Conservation (phyloP, 2,329 filamentous ascomycete genomes). For the Nannizzia gypsea region DNA sequence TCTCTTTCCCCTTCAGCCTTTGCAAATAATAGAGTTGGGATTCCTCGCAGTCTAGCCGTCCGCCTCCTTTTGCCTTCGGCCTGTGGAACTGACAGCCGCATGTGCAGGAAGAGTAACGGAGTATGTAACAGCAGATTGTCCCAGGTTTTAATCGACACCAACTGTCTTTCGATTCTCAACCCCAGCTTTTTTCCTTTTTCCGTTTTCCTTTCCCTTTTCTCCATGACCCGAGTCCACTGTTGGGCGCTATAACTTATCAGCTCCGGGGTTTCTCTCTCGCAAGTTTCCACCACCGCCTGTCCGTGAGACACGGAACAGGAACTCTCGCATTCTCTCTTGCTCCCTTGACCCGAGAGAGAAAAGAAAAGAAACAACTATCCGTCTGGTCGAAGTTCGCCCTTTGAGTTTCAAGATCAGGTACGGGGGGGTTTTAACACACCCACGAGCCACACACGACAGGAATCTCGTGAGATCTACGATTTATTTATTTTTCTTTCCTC, state of each 20-base stretch:
- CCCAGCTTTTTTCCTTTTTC: background rate
- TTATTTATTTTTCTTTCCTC: background rate
- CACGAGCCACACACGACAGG: conserved; percentile 1
- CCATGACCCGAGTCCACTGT: background rate
- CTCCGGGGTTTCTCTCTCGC: background rate
- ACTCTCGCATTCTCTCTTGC: background rate
- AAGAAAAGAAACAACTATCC: background rate
- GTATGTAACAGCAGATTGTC: conserved; percentile 2
- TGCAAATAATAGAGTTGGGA: conserved; percentile 4
- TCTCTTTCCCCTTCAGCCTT: background rate
- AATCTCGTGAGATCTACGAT: conserved; percentile 5
- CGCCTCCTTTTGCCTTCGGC: background rate
- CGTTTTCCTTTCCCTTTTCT: background rate
- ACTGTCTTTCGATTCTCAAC: background rate
- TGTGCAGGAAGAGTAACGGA: background rate
- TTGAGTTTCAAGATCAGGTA: conserved; percentile 4
- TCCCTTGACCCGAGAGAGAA: background rate
- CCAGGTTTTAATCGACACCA: conserved; percentile 4
- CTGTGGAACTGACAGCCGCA: conserved; percentile 6
- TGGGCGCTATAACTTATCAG: background rate
- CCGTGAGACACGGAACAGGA: conserved; percentile 1
- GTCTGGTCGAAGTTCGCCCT: background rate
- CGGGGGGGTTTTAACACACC: background rate
- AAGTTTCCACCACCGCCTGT: background rate
- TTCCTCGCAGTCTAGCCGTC: conserved; percentile 5